Evolutionary conservation across 345 rosid species (phyloP).

Genomic region (Salix udensis): DNA sequence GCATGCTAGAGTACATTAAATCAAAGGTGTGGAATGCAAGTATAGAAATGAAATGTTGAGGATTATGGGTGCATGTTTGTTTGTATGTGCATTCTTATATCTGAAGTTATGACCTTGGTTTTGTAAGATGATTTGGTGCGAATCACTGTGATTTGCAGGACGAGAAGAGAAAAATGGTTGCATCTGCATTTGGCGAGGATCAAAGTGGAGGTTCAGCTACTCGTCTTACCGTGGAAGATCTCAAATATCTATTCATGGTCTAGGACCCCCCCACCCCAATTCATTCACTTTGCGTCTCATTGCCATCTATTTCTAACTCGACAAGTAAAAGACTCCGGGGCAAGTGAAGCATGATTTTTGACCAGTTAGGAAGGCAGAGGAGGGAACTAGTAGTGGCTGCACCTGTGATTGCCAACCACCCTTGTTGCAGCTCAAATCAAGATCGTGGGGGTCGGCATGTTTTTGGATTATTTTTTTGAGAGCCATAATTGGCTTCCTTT

Average conservation of each 20-base stretch:
- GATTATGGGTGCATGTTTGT: neutral
- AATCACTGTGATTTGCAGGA: constrained; percentile 44
- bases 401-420: constrained; percentile 13
- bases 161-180: constrained; percentile 91
- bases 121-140: neutral
- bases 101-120: neutral
- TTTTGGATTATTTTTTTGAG: constrained; percentile 18
- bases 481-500: constrained; percentile 34
- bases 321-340: constrained; percentile 6
- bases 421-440: constrained; percentile 18
- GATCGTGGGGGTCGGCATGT: constrained; percentile 16
- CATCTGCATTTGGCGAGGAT: constrained; percentile 97
- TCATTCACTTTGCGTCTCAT: neutral
- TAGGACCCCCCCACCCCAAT: constrained; percentile 3
- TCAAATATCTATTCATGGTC: constrained; percentile 52
- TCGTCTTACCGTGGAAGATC: constrained; percentile 85
- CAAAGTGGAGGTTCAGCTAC: constrained; percentile 65
- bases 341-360: constrained; percentile 23
- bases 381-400: constrained; percentile 20
- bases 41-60: neutral
- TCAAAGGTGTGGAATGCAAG: neutral
- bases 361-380: constrained; percentile 7
- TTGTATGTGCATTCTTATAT: neutral
- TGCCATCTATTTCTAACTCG: neutral
- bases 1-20: neutral